Percentiles rank a stretch among this genome's conserved stretches.
Conservation (phyloP, 805 yeast genomes). For the Candida oleophila region DNA sequence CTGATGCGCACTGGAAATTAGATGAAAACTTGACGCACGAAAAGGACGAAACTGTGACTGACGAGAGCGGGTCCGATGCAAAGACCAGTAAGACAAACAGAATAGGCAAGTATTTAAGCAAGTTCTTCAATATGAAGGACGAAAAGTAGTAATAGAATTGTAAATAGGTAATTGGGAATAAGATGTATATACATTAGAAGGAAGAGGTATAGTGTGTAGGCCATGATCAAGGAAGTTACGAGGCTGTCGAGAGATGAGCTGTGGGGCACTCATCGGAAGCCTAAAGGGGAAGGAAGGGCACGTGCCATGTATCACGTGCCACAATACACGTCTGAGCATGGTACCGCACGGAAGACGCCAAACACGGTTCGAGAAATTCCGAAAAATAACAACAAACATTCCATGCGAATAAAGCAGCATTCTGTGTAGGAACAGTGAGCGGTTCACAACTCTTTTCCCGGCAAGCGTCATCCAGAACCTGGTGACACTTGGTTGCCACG, state of each 20-base stretch:
- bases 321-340: no score
- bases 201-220: no score
- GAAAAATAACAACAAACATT: not conserved
- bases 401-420: not conserved
- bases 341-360: no score
- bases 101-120: constrained; percentile 57
- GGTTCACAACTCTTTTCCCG: no score
- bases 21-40: constrained; percentile 22
- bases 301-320: not conserved
- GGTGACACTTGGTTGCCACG: no score
- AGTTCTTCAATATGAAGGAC: constrained; percentile 49
- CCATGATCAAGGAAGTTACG: no score
- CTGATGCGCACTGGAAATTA: constrained; percentile 44
- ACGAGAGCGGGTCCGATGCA: constrained; percentile 44
- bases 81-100: constrained; percentile 55
- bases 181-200: not conserved
- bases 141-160: constrained; percentile 11
- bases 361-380: not conserved
- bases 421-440: not conserved
- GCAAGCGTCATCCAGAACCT: no score
- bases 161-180: constrained; percentile 8
- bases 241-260: no score
- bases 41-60: constrained; percentile 19
- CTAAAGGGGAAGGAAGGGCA: no score
- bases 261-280: no score